These are phyloP conservation scores for Cyberlindnera nakhonratchasimensis DNA, from an alignment of 805 yeast species.

Conservation along the genomic window DNA sequence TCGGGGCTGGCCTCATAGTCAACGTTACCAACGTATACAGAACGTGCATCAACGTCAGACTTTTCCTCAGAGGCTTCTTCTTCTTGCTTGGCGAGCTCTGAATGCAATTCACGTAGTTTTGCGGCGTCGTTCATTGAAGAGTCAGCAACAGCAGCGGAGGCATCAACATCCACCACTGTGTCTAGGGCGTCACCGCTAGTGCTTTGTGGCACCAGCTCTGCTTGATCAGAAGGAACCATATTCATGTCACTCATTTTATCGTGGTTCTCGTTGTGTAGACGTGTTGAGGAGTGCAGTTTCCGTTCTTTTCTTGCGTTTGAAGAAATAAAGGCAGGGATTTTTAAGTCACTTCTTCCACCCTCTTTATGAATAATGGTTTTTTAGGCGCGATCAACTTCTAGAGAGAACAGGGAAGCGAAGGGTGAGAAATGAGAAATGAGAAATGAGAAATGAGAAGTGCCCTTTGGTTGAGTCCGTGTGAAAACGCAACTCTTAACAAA, in stretches of 20 bases:
- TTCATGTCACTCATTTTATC: background rate
- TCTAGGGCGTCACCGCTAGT: background rate
- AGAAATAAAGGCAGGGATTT: too few species aligned
- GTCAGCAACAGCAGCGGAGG: background rate
- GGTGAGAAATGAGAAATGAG: too few species aligned
- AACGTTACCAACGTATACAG: constrained; percentile 80
- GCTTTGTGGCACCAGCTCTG: too few species aligned
- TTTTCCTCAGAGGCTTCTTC: constrained; percentile 43
- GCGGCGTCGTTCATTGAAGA: constrained; percentile 48
- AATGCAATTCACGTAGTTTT: constrained; percentile 56
- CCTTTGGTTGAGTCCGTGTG: too few species aligned
- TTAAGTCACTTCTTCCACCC: background rate
- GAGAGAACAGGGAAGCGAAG: too few species aligned
- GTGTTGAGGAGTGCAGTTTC: too few species aligned
- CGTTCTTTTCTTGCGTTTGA: too few species aligned
- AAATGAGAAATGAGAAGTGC: too few species aligned
- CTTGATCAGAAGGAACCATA: too few species aligned
- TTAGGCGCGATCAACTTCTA: too few species aligned
- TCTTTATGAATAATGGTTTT: too few species aligned
- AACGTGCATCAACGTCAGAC: constrained; percentile 70
- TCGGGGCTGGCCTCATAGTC: constrained; percentile 77
- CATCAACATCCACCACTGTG: background rate
- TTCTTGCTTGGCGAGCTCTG: constrained; percentile 40
- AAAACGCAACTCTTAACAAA: too few species aligned
- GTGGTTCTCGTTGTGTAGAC: background rate